Evolutionary conservation across 2,329 filamentous ascomycete genomes (phyloP).

Genomic region (Beauveria bassiana): DNA sequence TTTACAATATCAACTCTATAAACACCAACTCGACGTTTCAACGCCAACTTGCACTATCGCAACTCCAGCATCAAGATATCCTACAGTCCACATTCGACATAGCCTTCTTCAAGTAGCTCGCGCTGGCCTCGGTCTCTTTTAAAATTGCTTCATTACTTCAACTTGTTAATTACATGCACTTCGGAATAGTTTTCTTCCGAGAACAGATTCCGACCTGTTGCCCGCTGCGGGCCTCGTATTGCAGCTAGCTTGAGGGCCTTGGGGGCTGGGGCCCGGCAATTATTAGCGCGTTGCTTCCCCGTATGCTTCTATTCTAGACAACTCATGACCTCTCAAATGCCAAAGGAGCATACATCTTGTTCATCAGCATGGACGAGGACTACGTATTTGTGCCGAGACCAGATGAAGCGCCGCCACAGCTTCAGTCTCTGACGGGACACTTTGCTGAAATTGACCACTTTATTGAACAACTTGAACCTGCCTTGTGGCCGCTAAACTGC

Average conservation of each 20-base stretch:
- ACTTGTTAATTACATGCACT: no score
- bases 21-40: no score
- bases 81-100: no score
- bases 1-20: no score
- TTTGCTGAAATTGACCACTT: slow-evolving; percentile 25
- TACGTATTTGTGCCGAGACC: slow-evolving; percentile 9
- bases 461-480: slow-evolving; percentile 14
- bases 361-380: slow-evolving; percentile 8
- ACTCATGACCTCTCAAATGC: background rate
- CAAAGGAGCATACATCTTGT: background rate
- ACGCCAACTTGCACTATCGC: no score
- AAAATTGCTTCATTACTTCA: no score
- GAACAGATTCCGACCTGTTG: background rate
- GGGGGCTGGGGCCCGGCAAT: background rate
- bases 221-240: background rate
- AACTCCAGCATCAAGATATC: no score
- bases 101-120: no score
- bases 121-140: no score
- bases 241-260: background rate
- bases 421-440: background rate
- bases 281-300: background rate
- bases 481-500: slow-evolving; percentile 29
- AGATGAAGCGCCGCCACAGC: background rate
- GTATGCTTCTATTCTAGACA: background rate
- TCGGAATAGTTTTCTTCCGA: no score